Conservation (phyloP, 139 green algal species). For the Coelastrella sp. region DNA sequence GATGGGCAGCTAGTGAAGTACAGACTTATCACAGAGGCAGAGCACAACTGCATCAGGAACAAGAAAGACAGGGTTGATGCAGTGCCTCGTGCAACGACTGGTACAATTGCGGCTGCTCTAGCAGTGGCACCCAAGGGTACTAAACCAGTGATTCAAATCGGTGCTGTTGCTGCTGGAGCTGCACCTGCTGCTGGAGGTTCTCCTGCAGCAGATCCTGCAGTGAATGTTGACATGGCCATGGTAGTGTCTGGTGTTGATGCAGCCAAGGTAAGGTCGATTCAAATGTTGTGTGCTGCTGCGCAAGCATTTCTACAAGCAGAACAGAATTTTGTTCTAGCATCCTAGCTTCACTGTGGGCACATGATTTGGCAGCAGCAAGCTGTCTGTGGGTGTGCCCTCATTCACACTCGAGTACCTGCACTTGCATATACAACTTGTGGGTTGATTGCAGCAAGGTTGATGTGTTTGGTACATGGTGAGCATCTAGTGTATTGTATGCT, state of each 20-base stretch:
- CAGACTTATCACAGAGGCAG: constrained; percentile 77
- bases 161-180: neutral
- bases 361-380: too few relatives aligned
- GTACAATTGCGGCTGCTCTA: neutral
- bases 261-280: neutral
- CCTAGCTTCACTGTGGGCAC: too few relatives aligned
- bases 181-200: neutral
- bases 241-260: constrained; percentile 39
- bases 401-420: too few relatives aligned
- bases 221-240: constrained; percentile 51
- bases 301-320: too few relatives aligned
- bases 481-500: neutral
- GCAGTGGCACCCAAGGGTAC: neutral
- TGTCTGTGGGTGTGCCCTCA: too few relatives aligned
- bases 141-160: neutral
- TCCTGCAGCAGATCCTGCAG: neutral
- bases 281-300: neutral
- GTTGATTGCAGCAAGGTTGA: too few relatives aligned
- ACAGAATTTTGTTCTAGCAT: too few relatives aligned
- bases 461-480: too few relatives aligned
- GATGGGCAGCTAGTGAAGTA: constrained; percentile 63
- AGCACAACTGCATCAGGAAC: constrained; percentile 72
- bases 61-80: constrained; percentile 54
- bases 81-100: neutral
- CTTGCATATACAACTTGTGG: too few relatives aligned